Conservation (phyloP, 129 eudicot genomes). For the Chrysanthemum makinoi region DNA sequence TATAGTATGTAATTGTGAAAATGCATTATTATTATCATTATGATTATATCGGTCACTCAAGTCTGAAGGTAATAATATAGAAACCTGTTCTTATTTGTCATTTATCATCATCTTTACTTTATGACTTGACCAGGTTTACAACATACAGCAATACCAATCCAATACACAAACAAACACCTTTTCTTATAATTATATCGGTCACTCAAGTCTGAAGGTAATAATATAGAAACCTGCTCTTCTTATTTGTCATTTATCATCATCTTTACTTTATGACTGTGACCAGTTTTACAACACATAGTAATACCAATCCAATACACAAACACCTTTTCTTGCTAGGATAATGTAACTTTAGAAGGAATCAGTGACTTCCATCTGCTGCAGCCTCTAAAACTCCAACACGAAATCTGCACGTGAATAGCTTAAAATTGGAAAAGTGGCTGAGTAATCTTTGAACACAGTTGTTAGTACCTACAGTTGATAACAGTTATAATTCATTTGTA, state of each 20-base stretch:
- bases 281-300: constrained; percentile 14
- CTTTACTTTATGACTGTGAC: constrained; percentile 18
- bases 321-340: constrained; percentile 21
- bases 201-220: constrained; percentile 22
- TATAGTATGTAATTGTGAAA: no score
- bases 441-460: constrained; percentile 1
- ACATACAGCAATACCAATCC: constrained; percentile 14
- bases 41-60: not conserved
- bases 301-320: constrained; percentile 22
- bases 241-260: constrained; percentile 30
- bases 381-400: constrained; percentile 69
- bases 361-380: constrained; percentile 14
- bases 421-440: constrained; percentile 6
- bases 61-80: constrained; percentile 20
- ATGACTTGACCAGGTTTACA: constrained; percentile 21
- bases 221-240: constrained; percentile 16
- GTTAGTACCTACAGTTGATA: not conserved
- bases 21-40: no score
- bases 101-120: constrained; percentile 20
- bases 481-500: constrained; percentile 21
- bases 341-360: constrained; percentile 10
- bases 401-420: constrained; percentile 46
- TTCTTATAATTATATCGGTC: not conserved
- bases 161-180: constrained; percentile 29
- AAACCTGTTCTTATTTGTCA: constrained; percentile 24